phyloP scores from a whole-genome alignment of 768 basidiomycete species.

The Gymnopilus dilepis region DNA sequence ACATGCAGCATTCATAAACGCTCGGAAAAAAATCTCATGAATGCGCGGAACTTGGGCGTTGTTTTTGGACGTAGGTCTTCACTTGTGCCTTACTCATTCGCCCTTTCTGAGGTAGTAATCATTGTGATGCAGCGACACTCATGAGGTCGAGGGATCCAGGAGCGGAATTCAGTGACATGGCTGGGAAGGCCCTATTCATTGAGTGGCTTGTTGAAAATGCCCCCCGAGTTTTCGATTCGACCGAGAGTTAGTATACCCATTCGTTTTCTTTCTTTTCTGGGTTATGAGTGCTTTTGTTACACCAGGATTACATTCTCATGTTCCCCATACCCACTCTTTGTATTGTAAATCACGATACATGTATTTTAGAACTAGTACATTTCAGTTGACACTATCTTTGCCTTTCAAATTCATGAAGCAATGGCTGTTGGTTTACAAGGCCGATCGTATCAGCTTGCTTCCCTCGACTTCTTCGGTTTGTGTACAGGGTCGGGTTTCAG shows the following conservation, averaged over 20 bases:
- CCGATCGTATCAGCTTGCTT: constrained; percentile 1
- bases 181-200: constrained; percentile 89
- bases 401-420: background rate
- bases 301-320: constrained; percentile 8
- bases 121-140: constrained; percentile 72
- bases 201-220: constrained; percentile 97
- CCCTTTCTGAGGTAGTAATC: background rate
- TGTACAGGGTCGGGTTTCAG: constrained; percentile 68
- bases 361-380: constrained; percentile 14
- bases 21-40: constrained; percentile 87
- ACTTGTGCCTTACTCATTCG: background rate
- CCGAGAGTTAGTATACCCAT: constrained; percentile 15
- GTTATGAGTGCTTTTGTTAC: constrained; percentile 4
- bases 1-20: constrained; percentile 64
- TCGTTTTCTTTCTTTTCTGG: constrained; percentile 7
- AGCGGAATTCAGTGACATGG: constrained; percentile 97
- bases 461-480: constrained; percentile 37
- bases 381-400: background rate
- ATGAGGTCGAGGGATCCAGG: constrained; percentile 88
- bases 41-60: constrained; percentile 91
- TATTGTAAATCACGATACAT: background rate
- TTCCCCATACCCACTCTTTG: background rate
- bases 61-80: constrained; percentile 92
- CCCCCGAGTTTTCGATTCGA: constrained; percentile 50
- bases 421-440: background rate